phyloP scores from a whole-genome alignment of 2,329 filamentous ascomycete genomes.

The Calonectria pseudoreteaudii region DNA sequence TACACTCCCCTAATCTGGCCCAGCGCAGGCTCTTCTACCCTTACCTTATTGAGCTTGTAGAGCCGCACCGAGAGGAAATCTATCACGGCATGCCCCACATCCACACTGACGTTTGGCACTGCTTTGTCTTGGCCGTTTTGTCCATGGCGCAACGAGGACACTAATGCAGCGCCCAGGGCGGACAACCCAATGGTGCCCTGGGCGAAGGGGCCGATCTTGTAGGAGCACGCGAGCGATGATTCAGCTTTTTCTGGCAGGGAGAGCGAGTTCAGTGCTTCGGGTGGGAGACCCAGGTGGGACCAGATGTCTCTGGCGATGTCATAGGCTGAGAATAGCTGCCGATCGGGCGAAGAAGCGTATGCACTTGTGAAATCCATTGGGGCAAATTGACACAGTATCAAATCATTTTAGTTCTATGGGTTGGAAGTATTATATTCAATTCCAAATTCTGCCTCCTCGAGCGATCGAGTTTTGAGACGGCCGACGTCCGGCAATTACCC shows the following conservation, averaged over 20 bases:
- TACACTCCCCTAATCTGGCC: slow-evolving; percentile 64
- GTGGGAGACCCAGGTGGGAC: slow-evolving; percentile 30
- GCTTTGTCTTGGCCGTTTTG: not conserved
- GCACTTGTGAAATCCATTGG: not conserved
- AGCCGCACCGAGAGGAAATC: slow-evolving; percentile 67
- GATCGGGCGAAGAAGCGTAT: not conserved
- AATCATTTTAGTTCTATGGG: not conserved
- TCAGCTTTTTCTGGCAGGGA: slow-evolving; percentile 23
- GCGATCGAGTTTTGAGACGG: not conserved
- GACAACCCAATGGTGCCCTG: slow-evolving; percentile 64
- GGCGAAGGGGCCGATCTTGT: slow-evolving; percentile 64
- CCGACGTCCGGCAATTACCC: not conserved
- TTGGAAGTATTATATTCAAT: not conserved
- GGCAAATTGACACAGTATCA: not conserved
- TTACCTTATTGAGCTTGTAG: slow-evolving; percentile 53
- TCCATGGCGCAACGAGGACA: slow-evolving; percentile 53
- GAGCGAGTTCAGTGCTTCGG: slow-evolving; percentile 18
- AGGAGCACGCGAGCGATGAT: slow-evolving; percentile 60
- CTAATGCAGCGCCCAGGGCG: slow-evolving; percentile 60
- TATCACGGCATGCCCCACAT: slow-evolving; percentile 57
- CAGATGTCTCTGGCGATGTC: slow-evolving; percentile 31
- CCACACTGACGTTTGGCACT: slow-evolving; percentile 55
- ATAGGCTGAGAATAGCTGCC: not conserved
- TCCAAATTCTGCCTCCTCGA: not conserved
- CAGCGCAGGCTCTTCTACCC: slow-evolving; percentile 45